Evolutionary conservation across 441 rosid genomes (phyloP), one percentile per base, ranked within the genome.

Genomic region (Euphorbia corollata): DNA sequence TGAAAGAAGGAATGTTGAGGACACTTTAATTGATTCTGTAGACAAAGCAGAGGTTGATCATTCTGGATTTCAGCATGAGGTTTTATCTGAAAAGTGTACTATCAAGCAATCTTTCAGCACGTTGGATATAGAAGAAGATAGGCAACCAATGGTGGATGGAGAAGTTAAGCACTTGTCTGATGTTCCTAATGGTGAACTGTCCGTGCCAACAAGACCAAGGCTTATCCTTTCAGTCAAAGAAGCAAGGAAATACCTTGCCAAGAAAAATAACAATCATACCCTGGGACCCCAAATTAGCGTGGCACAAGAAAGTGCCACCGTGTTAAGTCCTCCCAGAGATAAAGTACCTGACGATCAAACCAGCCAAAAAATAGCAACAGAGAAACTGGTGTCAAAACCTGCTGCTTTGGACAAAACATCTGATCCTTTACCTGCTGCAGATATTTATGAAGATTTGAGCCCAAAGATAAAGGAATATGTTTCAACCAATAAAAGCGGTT

Each of bases 201-300:
- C 62, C 62, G 24, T 23, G 55, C 34, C 74, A 69, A 71, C 3
- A 22, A 87, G 78, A 77, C 80, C 86, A 65, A 81, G 81, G 82
- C 69, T 90, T 65, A 92, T 92, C 76, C 78, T 70, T 47, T 88
- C 94, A 20, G 94, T 90, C 50, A 79, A 85, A 85, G 96, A 87
- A 77, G 97, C 98, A 56, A 88, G 82, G 74, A 86, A 86, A 71
- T 87, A 84, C 73, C 97, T 92, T 72, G 86, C 90, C 20, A 70
- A 65, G 63, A 86, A 68, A 73, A 61, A 59, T 61, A 61, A 59
- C 64, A 76, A 58, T 39, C 64, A 67, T 69, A 61, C 55, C 16
- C 81, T 59, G 68, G 82, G 74, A 38, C 62, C 71, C 11, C 68
- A 71, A 20, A 67, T 65, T 67, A 71, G 64, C 32, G 45, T 50